These are phyloP conservation scores for Huntiella decipiens DNA, from an alignment of 2,329 filamentous ascomycete genomes.

Conservation along the genomic window DNA sequence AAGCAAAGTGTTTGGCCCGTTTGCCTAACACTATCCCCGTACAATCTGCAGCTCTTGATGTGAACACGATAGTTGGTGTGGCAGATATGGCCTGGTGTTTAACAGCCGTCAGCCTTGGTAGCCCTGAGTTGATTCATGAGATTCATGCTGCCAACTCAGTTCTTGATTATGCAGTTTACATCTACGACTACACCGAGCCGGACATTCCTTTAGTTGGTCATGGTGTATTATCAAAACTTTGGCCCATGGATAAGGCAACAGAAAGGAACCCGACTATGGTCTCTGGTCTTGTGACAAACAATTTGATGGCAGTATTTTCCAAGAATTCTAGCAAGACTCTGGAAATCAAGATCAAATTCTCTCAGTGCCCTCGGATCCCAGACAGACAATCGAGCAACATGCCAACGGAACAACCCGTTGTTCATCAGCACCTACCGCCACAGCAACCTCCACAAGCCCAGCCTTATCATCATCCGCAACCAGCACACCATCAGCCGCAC, in stretches of 20 bases:
- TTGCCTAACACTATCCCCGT: slow-evolving; percentile 64
- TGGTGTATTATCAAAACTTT: slow-evolving; percentile 75
- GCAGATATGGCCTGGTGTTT: slow-evolving; percentile 77
- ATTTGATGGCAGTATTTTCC: slow-evolving; percentile 64
- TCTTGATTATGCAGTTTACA: slow-evolving; percentile 89
- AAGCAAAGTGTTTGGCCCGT: slow-evolving; percentile 75
- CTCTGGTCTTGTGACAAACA: slow-evolving; percentile 78
- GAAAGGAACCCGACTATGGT: slow-evolving; percentile 38
- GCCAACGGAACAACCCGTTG: too few species aligned
- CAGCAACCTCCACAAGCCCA: too few species aligned
- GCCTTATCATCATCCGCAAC: too few species aligned
- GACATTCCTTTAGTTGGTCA: slow-evolving; percentile 87
- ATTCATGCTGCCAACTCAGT: slow-evolving; percentile 33
- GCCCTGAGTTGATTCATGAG: slow-evolving; percentile 50
- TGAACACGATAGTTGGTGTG: slow-evolving; percentile 63
- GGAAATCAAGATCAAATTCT: slow-evolving; percentile 79
- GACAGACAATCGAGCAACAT: too few species aligned
- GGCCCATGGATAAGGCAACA: slow-evolving; percentile 21
- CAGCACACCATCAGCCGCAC: too few species aligned
- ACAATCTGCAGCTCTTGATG: slow-evolving; percentile 64
- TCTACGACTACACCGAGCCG: slow-evolving; percentile 88
- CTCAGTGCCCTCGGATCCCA: slow-evolving; percentile 27
- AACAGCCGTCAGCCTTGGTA: slow-evolving; percentile 56
- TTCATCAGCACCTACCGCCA: too few species aligned
- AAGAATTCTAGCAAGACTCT: slow-evolving; percentile 72